Base-by-base conservation (phyloP, 2,329 filamentous ascomycete species). In the Mycosphaerella sp. region DNA sequence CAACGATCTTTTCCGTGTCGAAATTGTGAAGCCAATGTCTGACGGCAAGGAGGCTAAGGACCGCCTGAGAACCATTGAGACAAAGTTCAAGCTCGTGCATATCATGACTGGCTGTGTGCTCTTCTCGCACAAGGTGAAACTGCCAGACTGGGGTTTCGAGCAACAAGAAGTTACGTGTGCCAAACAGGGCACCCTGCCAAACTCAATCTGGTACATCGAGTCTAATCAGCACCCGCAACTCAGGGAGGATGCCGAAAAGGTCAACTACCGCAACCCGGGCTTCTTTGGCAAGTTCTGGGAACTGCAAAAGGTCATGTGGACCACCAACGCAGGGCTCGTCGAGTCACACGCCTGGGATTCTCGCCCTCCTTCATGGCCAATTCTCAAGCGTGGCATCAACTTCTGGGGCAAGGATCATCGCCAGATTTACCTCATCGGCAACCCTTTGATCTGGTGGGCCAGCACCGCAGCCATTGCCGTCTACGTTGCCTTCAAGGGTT, bases 111-210 rank as follows among this genome's bases (percentile, higher is more conserved):
- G 92, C 45, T 98, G 93, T 69, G 87, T 86, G 10, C 79, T 98
- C 23, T 98, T 98, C 78, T 97, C 92, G 0, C 93, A 98, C 80
- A 97, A 96, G 76, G 91, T 97, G 70, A 98, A 98, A 77, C 84
- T 98, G 55, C 93, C 93, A 2, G 90, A 95, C 2, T 98, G 93
- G 93, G 93, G 88, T 45, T 98, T 86, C 49, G 93, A 97, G 72
- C 93, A 98, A 72, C 93, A 98, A 72, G 93, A 98, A 73, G 93
- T 98, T n/a, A 97, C 92, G 17, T 98, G 93, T 69, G 93, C 93
- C 6, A 86, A 85, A 64, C 86, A 88, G 45, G 93, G 90, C 64
- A 95, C 90, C 58, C 76, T 96, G 38, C 93, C 93, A 52, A 98
- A 98, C 80, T 95, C 90, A 66, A 75, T 98, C 62, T 98, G 93